phyloP scores from a whole-genome alignment of 352 stramenopile genomes.

The Blastocystis sp. region DNA sequence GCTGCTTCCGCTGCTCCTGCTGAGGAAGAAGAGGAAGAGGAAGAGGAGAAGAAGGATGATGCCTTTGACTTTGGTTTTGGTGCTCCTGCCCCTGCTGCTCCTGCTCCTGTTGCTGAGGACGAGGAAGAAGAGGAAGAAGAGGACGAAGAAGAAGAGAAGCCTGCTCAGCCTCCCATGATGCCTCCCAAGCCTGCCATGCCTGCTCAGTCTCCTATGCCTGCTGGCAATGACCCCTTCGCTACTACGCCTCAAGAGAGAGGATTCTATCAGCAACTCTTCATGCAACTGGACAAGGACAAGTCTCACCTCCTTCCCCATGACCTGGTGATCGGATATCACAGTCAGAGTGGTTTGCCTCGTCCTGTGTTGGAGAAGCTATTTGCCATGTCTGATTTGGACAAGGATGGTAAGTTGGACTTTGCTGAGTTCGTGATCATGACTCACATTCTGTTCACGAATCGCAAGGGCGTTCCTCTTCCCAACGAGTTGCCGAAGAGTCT shows the following conservation, averaged over 20 bases:
- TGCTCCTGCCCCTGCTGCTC: background rate
- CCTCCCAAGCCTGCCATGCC: no score
- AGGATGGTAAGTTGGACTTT: constrained; percentile 42
- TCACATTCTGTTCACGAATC: constrained; percentile 29
- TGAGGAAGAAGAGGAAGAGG: background rate
- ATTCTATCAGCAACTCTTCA: constrained; percentile 65
- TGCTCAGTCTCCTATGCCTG: background rate
- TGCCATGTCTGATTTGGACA: constrained; percentile 42
- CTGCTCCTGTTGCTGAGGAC: background rate
- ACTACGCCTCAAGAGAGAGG: constrained; percentile 51
- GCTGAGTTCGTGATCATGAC: constrained; percentile 49
- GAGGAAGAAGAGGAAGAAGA: constrained; percentile 4
- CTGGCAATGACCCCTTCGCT: constrained; percentile 34
- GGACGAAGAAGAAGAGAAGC: constrained; percentile 1
- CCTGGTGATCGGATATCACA: constrained; percentile 49
- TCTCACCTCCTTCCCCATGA: constrained; percentile 29
- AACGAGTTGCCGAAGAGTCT: background rate
- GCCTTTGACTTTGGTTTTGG: background rate
- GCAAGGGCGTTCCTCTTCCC: constrained; percentile 22
- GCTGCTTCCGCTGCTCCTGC: background rate
- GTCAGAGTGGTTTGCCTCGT: constrained; percentile 46
- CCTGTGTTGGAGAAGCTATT: constrained; percentile 28
- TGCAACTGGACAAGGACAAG: constrained; percentile 62
- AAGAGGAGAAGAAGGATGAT: background rate
- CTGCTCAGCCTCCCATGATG: background rate